Base-by-base conservation (phyloP, 371 early-diverging fungal genomes). In the Apophysomyces sp. region DNA sequence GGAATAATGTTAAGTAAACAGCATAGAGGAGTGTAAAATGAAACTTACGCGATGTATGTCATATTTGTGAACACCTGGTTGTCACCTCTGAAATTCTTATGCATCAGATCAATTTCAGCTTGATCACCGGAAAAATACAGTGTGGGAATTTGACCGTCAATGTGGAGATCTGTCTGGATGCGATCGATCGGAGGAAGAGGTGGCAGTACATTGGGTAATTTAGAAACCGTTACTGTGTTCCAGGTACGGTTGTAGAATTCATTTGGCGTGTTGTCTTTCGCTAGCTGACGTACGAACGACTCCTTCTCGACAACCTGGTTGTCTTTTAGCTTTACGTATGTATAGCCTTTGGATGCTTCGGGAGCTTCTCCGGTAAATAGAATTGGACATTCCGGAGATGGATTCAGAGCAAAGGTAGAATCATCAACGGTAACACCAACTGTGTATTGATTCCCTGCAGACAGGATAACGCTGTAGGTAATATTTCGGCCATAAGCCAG, bases 161-260 rank as follows among this genome's bases (percentile, higher is more conserved):
- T 32, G 26, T 71, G 71, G 4, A 71, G 29, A 7, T 67, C 44
- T 11, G 65, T 40, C 7, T 65, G 28, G 9, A 71, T 60, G 0
- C 71, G 71, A 26, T 71, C 13, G 7, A 71, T 60, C 5, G 13
- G 16, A 15, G 70, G 64, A 8, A 71, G 36, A 11, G 44, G 40
- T 3, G 67, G 60, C 13, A 64, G 57, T 0, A 67, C 27, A 55
- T 26, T 51, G 0, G 64, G 68, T 2, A 68, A 29, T n/a, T 29
- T 30, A 2, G 31, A 8, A 3, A 58, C 9, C 2, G 58, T 6
- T 32, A 29, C 36, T 4, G 37, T 32, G 21, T 58, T 66, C 51
- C 57, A 54, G 13, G 61, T 52, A 11, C 67, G 60, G 21, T 67
- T 67, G 51, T 58, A 71, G 13, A 64, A 61, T 24, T 71, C 67